Conservation (phyloP, 257 asterid species). For the Solanum paucissectum region DNA sequence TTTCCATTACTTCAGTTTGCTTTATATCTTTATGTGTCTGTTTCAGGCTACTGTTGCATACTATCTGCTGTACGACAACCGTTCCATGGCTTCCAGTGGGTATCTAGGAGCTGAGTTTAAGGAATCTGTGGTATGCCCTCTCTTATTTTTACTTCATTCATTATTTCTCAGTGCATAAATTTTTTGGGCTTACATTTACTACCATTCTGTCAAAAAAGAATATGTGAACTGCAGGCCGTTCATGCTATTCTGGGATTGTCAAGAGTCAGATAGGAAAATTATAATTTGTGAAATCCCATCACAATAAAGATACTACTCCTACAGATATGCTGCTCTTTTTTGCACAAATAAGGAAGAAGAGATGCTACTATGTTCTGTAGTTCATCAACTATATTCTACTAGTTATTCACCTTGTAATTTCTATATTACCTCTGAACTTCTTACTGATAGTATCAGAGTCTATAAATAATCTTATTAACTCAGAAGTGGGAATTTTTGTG, state of each 20-base stretch:
- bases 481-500: not conserved
- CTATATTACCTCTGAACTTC: not conserved
- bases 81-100: slow-evolving; percentile 56
- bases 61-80: slow-evolving; percentile 68
- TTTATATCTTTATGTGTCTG: not conserved
- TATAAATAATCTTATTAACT: not conserved
- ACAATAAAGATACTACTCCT: not conserved
- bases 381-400: not conserved
- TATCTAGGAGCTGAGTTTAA: slow-evolving; percentile 71
- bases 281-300: not conserved
- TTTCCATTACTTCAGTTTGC: slow-evolving; percentile 6
- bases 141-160: not conserved
- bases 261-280: not conserved
- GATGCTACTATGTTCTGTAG: not conserved
- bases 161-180: not conserved
- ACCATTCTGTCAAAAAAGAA: not conserved
- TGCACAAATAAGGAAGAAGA: not conserved
- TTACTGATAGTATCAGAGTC: not conserved
- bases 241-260: not conserved
- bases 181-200: not conserved
- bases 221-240: not conserved
- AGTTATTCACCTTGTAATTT: not conserved
- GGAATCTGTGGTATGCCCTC: slow-evolving; percentile 62
- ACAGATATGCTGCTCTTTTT: not conserved
- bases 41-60: slow-evolving; percentile 91